Percentiles rank a stretch among this genome's conserved stretches.
These are phyloP conservation scores for Suillus cothurnatus DNA, from an alignment of 768 basidiomycete species.

Conservation along the genomic window DNA sequence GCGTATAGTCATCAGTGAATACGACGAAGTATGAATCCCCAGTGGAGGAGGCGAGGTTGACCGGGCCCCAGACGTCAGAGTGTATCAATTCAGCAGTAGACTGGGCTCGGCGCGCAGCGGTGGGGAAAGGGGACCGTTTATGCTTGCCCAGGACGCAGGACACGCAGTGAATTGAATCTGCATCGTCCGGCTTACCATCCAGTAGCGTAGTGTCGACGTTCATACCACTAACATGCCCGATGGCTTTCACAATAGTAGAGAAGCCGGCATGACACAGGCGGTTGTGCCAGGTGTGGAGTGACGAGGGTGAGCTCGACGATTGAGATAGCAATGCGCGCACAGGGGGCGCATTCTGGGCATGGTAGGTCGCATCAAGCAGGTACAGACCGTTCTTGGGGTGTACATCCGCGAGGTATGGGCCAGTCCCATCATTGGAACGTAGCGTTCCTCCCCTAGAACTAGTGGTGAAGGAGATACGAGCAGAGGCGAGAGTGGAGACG, in stretches of 20 bases:
- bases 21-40: slow-evolving; percentile 10
- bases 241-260: too few relatives aligned
- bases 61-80: slow-evolving; percentile 19
- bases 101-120: not conserved
- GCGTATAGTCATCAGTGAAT: slow-evolving; percentile 11
- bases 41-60: not conserved
- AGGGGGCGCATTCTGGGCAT: not conserved
- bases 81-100: slow-evolving; percentile 3
- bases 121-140: slow-evolving; percentile 32
- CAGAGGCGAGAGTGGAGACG: not conserved
- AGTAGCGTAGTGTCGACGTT: too few relatives aligned
- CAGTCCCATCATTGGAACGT: rapidly evolving
- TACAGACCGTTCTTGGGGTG: not conserved
- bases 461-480: not conserved
- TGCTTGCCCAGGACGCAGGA: slow-evolving; percentile 40
- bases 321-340: too few relatives aligned
- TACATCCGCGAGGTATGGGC: not conserved
- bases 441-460: not conserved
- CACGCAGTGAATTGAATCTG: slow-evolving; percentile 21
- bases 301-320: too few relatives aligned
- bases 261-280: too few relatives aligned
- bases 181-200: not conserved
- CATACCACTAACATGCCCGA: too few relatives aligned
- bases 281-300: too few relatives aligned
- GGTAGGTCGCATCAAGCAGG: not conserved